These are phyloP conservation scores for Trypanosoma platydactyli DNA, from an alignment of 208 protist species.

Conservation along the genomic window DNA sequence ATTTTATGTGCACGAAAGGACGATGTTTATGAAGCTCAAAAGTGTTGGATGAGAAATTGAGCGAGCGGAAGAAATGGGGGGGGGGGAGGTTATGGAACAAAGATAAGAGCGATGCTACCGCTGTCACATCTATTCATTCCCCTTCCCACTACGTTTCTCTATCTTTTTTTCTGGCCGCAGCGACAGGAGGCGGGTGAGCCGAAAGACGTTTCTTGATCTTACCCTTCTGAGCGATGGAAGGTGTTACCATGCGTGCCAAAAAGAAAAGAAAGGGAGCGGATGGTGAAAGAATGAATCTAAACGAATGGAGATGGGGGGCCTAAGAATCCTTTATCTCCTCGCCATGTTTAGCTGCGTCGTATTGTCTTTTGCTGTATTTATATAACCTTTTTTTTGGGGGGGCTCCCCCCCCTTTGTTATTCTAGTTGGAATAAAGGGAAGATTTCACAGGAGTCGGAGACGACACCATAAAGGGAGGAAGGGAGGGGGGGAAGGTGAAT, in stretches of 20 bases:
- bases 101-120: too few species aligned
- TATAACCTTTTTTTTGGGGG: not conserved
- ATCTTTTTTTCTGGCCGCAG: too few species aligned
- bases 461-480: not conserved
- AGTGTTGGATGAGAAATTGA: too few species aligned
- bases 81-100: too few species aligned
- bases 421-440: not conserved
- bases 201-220: too few species aligned
- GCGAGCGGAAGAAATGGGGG: too few species aligned
- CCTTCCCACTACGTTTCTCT: too few species aligned
- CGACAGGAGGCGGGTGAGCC: too few species aligned
- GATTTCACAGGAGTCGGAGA: not conserved
- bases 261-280: not conserved
- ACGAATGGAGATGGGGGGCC: not conserved
- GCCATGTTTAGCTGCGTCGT: not conserved
- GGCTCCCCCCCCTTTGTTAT: not conserved
- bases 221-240: not conserved
- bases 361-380: not conserved
- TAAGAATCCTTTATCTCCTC: not conserved
- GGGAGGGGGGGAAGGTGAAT: not conserved
- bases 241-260: not conserved
- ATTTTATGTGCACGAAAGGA: too few species aligned
- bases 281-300: too few species aligned
- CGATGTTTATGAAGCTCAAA: too few species aligned
- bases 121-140: too few species aligned